Conservation (phyloP, 2,329 filamentous ascomycete genomes). For the Dryadomyces sulphureus region DNA sequence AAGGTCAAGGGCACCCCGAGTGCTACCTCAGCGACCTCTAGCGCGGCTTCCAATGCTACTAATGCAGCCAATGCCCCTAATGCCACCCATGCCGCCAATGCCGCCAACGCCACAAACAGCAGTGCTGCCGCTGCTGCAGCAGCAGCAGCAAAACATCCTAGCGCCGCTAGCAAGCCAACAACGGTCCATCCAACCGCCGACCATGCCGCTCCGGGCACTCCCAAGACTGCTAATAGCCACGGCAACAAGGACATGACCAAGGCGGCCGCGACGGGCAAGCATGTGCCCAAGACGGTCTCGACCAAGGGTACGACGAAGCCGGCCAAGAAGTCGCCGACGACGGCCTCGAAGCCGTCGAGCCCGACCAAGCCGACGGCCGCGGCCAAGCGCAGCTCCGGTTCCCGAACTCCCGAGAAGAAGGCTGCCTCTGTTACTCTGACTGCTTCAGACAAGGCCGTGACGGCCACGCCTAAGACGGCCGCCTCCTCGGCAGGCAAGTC, state of each 20-base stretch:
- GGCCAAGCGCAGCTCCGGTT: constrained; percentile 13
- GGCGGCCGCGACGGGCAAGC: not conserved
- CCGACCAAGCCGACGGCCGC: not conserved
- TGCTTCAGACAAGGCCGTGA: not conserved
- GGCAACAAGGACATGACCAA: constrained; percentile 1
- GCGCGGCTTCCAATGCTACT: not conserved
- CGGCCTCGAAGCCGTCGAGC: not conserved
- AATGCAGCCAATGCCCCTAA: not conserved
- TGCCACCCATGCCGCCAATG: not conserved
- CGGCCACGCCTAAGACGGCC: constrained; percentile 14
- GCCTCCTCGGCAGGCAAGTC: constrained; percentile 15
- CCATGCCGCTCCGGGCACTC: not conserved
- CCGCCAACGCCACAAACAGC: not conserved
- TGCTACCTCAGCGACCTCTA: too few relatives aligned
- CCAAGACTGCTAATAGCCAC: not conserved
- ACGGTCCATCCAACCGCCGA: not conserved
- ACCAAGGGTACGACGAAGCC: constrained; percentile 12
- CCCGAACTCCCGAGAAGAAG: constrained; percentile 22
- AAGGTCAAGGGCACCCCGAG: too few relatives aligned
- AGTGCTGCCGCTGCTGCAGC: too few relatives aligned
- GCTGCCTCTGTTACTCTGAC: not conserved
- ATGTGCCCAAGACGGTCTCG: constrained; percentile 17
- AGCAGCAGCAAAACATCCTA: not conserved
- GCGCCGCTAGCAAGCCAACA: not conserved
- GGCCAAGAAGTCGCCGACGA: constrained; percentile 13